phyloP scores from a whole-genome alignment of 306 rosid genomes.

The Pterocarpus santalinus region DNA sequence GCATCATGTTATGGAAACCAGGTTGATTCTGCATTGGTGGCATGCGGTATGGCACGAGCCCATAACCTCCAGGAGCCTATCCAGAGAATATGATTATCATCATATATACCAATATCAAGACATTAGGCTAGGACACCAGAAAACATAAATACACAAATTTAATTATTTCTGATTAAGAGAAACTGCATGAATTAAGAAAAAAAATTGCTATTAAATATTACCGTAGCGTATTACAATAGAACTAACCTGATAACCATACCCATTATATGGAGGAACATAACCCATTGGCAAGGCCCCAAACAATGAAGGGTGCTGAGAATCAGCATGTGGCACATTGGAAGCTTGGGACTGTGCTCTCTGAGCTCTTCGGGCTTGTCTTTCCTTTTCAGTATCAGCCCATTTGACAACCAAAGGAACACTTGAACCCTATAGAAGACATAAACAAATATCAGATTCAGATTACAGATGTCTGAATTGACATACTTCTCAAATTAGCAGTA shows the following conservation, averaged over 20 bases:
- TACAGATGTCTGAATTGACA: constrained; percentile 17
- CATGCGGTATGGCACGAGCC: constrained; percentile 88
- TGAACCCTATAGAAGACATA: constrained; percentile 72
- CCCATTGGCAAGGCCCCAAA: constrained; percentile 95
- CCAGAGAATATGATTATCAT: constrained; percentile 45
- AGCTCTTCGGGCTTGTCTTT: constrained; percentile 97
- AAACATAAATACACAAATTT: constrained; percentile 8
- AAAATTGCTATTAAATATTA: background rate
- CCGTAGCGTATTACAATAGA: background rate
- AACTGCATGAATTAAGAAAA: constrained; percentile 5
- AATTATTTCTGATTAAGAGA: constrained; percentile 32
- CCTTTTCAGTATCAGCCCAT: constrained; percentile 99
- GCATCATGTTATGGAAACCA: constrained; percentile 87
- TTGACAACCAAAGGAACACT: constrained; percentile 98
- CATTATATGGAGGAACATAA: constrained; percentile 90
- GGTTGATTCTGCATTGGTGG: constrained; percentile 93
- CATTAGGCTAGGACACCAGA: constrained; percentile 7
- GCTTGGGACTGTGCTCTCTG: constrained; percentile 94
- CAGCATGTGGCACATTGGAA: constrained; percentile 68
- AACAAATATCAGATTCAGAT: constrained; percentile 43
- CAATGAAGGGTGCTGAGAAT: constrained; percentile 86
- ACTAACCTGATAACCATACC: constrained; percentile 95
- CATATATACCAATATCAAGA: constrained; percentile 36
- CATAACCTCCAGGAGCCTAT: constrained; percentile 89
- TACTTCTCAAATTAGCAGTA: constrained; percentile 27